These are phyloP conservation scores for Penicillium manginii DNA, from an alignment of 495 filamentous ascomycete genomes.

Conservation along the genomic window DNA sequence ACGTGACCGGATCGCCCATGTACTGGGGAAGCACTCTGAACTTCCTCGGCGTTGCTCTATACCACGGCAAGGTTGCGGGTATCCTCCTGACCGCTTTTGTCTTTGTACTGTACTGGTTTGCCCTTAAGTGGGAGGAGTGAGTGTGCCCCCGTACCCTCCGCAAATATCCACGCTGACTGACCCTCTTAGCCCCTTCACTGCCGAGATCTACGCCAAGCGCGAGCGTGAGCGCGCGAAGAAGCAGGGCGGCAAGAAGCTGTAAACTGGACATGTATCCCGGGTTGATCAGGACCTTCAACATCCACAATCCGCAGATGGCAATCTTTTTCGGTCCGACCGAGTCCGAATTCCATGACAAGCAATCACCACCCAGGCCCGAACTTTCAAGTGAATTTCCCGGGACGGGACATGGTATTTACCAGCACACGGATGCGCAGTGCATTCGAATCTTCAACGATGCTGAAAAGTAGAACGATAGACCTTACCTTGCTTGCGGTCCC, in stretches of 20 bases:
- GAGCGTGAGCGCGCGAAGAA: slow-evolving; percentile 52
- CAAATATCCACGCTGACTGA: not conserved
- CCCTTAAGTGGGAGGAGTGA: slow-evolving; percentile 87
- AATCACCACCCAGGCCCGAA: slow-evolving; percentile 2
- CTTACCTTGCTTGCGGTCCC: slow-evolving; percentile 13
- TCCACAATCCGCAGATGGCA: slow-evolving; percentile 29
- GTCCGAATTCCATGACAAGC: slow-evolving; percentile 11
- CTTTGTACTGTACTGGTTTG: slow-evolving; percentile 77
- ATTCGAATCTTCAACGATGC: slow-evolving; percentile 38
- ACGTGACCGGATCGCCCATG: slow-evolving; percentile 90
- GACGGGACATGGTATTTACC: slow-evolving; percentile 7
- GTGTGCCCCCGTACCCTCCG: slow-evolving; percentile 20
- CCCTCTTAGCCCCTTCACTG: slow-evolving; percentile 80
- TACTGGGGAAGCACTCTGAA: slow-evolving; percentile 92
- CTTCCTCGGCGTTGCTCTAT: slow-evolving; percentile 87
- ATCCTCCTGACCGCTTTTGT: slow-evolving; percentile 76
- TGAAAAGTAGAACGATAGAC: slow-evolving; percentile 31
- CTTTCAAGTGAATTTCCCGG: slow-evolving; percentile 7
- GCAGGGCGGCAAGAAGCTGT: slow-evolving; percentile 46
- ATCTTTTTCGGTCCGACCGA: slow-evolving; percentile 14
- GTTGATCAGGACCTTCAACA: slow-evolving; percentile 42
- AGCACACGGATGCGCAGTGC: slow-evolving; percentile 18
- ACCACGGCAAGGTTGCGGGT: slow-evolving; percentile 88
- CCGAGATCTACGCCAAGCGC: slow-evolving; percentile 90
- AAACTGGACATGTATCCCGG: slow-evolving; percentile 25